phyloP scores from a whole-genome alignment of 371 early-diverging fungal species.

The Funneliformis caledonium region DNA sequence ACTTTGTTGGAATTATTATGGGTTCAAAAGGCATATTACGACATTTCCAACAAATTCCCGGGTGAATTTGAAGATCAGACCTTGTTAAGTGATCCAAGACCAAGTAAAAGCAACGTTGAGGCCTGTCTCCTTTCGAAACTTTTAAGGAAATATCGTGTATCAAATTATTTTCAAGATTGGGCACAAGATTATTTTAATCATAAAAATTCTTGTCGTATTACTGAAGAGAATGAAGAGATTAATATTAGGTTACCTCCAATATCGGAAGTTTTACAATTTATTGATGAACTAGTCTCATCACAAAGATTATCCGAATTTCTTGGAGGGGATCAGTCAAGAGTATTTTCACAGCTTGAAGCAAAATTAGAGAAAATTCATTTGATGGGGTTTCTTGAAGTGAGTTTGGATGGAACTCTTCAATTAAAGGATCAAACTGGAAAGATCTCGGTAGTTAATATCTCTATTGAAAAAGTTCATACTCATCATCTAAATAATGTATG shows the following conservation, averaged over 20 bases:
- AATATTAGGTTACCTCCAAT: neutral
- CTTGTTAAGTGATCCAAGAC: neutral
- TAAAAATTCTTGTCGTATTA: neutral
- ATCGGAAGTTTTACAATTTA: neutral
- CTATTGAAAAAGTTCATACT: neutral
- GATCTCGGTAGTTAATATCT: neutral
- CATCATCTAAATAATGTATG: conserved; percentile 9
- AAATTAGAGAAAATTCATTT: neutral
- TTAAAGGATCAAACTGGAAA: conserved; percentile 6
- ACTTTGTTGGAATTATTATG: conserved; percentile 1
- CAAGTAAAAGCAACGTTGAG: neutral
- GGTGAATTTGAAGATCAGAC: neutral
- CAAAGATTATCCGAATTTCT: neutral
- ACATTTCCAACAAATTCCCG: neutral
- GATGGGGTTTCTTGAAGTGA: neutral
- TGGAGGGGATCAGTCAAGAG: neutral
- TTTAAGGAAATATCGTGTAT: neutral
- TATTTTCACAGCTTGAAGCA: neutral
- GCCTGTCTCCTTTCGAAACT: neutral
- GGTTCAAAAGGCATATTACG: conserved; percentile 10
- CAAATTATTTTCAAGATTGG: neutral
- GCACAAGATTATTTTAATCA: conserved; percentile 6
- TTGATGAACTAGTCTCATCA: neutral
- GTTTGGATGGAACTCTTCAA: conserved; percentile 8
- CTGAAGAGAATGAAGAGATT: neutral